Evolutionary conservation across 495 filamentous ascomycete species (phyloP), one percentile per base, ranked within the genome.

Genomic region (Wilcoxina mikolae): DNA sequence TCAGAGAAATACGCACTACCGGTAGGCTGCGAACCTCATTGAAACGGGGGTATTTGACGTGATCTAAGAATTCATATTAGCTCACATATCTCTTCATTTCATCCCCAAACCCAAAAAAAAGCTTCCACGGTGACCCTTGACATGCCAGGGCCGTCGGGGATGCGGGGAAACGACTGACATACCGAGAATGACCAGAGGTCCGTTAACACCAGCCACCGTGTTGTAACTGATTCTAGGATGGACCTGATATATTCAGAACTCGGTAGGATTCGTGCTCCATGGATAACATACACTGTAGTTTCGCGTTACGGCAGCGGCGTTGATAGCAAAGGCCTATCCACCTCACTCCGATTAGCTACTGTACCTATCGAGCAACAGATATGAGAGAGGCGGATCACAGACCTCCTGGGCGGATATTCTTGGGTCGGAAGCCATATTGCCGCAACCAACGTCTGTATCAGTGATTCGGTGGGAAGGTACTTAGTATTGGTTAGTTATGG

Each of bases 181-280:
- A 94, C 89, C 93, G 47, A 99, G 76, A 68, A 99, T 86, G 62
- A 99, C 91, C 70, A 96, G 78, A 51, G 91, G 91, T 45, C 91
- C 93, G 72, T 96, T 99, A 69, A 96, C 84, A 71, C 89, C 93
- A 69, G 86, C 85, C 68, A 99, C 87, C 57, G 91, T 99, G 74
- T 99, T 99, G 76, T 99, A 99, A 46, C 60, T 64, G 54, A 64
- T 65, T 55, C 62, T 60, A 11, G 62, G 62, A 18, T 64, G 57
- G 17, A 54, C 38, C 51, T 54, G 23, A n/a, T 4, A 4, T 31
- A 45, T 11, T 51, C 26, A 51, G 47, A 20, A 48, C 15, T 45
- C 7, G 24, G 4, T 47, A 41, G 22, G 22, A 24, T 27, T 12
- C 15, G 18, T 3, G 9, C 3, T 10, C 22, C 15, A 10, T 51